A percentile compares a stretch with the other conserved stretches of the same genome.
Conservation (phyloP, 2,329 filamentous ascomycete genomes). For the Blastomyces silverae region DNA sequence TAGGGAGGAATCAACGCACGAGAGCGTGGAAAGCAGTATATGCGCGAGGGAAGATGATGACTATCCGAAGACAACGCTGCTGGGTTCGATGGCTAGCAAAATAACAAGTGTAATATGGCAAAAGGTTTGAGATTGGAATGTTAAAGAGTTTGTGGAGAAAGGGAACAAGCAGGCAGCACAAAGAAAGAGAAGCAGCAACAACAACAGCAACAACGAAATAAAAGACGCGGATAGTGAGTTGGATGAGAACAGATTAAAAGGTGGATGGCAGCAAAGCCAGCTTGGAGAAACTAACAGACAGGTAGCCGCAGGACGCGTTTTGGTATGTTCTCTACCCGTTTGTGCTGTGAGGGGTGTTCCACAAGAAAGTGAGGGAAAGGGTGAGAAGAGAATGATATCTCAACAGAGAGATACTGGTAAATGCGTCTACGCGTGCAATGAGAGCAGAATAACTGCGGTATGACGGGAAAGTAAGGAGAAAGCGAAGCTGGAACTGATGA, state of each 20-base stretch:
- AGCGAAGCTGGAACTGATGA: background rate
- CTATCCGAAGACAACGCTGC: background rate
- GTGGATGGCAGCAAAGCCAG: background rate
- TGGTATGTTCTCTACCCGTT: background rate
- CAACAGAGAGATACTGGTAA: background rate
- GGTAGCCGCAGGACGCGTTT: background rate
- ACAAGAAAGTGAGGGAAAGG: background rate
- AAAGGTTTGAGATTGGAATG: conserved; percentile 15
- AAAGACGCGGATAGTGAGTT: background rate
- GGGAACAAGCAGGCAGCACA: conserved; percentile 13
- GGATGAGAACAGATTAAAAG: background rate
- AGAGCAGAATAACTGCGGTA: conserved; percentile 11
- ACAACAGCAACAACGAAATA: background rate
- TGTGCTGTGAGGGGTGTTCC: background rate
- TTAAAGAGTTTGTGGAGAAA: conserved; percentile 18
- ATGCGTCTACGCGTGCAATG: background rate
- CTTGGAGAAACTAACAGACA: conserved; percentile 2
- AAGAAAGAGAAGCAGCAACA: conserved; percentile 10
- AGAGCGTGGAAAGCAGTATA: background rate
- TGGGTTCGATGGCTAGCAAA: conserved; percentile 14
- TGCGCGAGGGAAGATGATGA: background rate
- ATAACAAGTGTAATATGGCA: conserved; percentile 19
- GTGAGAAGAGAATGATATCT: background rate
- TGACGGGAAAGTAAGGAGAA: conserved; percentile 12
- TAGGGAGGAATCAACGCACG: background rate